Evolutionary conservation across 352 stramenopile species (phyloP).

Genomic region (Blastocystis sp.): DNA sequence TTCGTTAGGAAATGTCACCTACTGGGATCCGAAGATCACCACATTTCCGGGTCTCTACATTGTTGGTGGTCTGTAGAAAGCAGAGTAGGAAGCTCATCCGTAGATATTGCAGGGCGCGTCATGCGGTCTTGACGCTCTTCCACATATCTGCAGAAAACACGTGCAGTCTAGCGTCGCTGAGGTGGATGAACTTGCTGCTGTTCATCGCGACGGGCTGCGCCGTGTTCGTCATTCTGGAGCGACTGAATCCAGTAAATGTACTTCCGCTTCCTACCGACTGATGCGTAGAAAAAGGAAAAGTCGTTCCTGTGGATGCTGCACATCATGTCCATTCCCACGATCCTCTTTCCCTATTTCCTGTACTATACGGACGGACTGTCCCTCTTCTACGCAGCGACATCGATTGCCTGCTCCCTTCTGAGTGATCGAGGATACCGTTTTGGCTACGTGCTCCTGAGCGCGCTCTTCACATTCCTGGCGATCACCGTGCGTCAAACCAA

Average conservation of each 20-base stretch:
- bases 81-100: not conserved
- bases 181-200: constrained; percentile 83
- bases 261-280: not conserved
- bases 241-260: constrained; percentile 9
- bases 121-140: constrained; percentile 71
- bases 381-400: constrained; percentile 82
- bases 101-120: constrained; percentile 46
- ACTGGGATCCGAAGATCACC: constrained; percentile 86
- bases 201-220: constrained; percentile 32
- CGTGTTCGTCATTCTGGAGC: not conserved
- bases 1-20: not conserved
- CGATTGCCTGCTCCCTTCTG: constrained; percentile 78
- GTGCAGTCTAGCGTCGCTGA: constrained; percentile 81
- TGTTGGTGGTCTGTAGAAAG: constrained; percentile 77
- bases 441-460: constrained; percentile 9
- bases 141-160: constrained; percentile 14
- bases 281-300: constrained; percentile 71
- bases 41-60: constrained; percentile 86
- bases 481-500: constrained; percentile 86
- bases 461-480: constrained; percentile 76
- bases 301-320: constrained; percentile 79
- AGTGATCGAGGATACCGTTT: constrained; percentile 1
- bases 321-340: constrained; percentile 80
- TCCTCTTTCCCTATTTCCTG: constrained; percentile 84
- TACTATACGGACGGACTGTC: constrained; percentile 85